Evolutionary conservation across 768 basidiomycete species (phyloP).

Genomic region (Clavulina sp.): DNA sequence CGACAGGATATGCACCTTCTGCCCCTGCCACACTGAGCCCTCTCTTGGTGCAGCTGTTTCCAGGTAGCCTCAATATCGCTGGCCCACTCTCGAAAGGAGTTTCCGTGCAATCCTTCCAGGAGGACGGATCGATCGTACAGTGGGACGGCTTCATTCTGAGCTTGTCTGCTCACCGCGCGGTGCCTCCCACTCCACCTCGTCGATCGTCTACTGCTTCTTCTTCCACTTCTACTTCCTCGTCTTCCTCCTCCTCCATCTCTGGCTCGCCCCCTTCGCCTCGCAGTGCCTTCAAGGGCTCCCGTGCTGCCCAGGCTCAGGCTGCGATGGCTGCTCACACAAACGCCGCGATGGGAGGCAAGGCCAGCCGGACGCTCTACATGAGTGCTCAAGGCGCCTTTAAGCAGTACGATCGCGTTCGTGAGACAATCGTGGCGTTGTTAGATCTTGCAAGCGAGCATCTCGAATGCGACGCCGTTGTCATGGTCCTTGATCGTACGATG

Average conservation of each 20-base stretch:
- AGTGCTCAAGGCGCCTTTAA: neutral
- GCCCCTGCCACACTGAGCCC: conserved; percentile 48
- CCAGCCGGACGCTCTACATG: neutral
- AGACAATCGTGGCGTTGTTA: conserved; percentile 67
- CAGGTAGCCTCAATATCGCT: conserved; percentile 46
- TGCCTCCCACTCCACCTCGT: neutral
- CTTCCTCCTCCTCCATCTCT: neutral
- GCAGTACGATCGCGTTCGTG: neutral
- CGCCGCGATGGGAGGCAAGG: neutral
- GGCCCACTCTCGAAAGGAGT: conserved; percentile 62
- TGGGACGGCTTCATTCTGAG: conserved; percentile 70
- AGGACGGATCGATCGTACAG: conserved; percentile 32
- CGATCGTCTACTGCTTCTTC: neutral
- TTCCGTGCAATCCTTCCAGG: conserved; percentile 30
- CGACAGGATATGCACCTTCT: neutral
- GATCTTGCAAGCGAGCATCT: conserved; percentile 78
- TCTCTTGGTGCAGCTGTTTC: conserved; percentile 64
- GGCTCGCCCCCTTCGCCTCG: neutral
- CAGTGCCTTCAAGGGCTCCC: neutral
- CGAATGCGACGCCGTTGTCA: conserved; percentile 58
- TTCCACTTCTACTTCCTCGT: neutral
- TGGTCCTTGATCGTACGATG: conserved; percentile 37
- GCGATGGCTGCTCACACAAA: neutral
- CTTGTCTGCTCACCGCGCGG: too few relatives aligned
- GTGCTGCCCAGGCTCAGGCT: neutral